Evolutionary conservation across 371 early-diverging fungal genomes (phyloP), one percentile per base, ranked within the genome.

Genomic region (Coelomomyces lativittatus): DNA sequence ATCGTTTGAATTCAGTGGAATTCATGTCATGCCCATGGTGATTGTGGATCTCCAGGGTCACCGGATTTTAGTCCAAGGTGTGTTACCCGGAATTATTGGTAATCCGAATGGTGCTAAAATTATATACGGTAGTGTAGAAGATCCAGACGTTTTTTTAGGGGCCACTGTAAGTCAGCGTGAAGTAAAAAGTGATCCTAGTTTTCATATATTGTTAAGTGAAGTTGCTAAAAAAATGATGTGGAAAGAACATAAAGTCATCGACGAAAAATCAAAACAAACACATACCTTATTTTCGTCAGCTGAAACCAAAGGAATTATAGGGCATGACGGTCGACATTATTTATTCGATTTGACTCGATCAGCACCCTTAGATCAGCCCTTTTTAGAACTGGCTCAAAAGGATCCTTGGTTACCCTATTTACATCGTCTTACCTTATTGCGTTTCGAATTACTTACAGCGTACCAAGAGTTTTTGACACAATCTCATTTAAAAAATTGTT

Each of bases 231-330:
- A 44, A 25, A 32, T 46, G 9, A 21, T 23, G 11, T 41, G 47
- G 11, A 21, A 46, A 27, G 47, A 46, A 37, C 47, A 46, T 41
- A 15, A 1, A 30, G 47, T 46, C 12, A 24, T 5, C 38, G 44
- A 46, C 40, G 47, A 46, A 17, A 30, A 25, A 21, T n/a, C 40
- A 17, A 25, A 25, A n/a, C 28, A 46, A 25, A 9, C 19, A 37
- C 44, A 11, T 10, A 7, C 17, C n/a, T 17, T 46, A 28, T 46
- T 32, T 32, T 3, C 11, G 4, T 46, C 39, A 27, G 47, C 47
- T 21, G 47, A 46, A 7, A 43, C 6, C 24, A 17, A 46, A 23
- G 47, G 47, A 23, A n/a, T 46, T 10, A 37, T 46, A 15, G 47
- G 15, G 6, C 31, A 19, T 15, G 47, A 46, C 24, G 40, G 40